Conservation (phyloP, 192 early-diverging fungal species). For the Gonapodya prolifera region DNA sequence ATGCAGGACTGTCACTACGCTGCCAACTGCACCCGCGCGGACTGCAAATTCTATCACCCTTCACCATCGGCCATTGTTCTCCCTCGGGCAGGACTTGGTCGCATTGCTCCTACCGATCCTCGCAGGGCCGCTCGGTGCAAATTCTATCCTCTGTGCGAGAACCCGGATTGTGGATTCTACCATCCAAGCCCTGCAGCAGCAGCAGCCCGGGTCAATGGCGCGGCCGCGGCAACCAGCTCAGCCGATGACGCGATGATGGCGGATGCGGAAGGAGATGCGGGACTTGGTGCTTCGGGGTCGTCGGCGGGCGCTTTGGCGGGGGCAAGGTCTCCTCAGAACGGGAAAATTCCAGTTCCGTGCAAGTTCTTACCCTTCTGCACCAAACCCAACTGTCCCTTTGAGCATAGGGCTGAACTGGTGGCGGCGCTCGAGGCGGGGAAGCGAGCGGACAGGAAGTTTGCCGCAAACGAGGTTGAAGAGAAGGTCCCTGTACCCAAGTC, state of each 20-base stretch:
- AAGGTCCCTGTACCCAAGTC: background rate
- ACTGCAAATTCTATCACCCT: slow-evolving; percentile 25
- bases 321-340: background rate
- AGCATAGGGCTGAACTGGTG: slow-evolving; percentile 8
- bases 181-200: slow-evolving; percentile 2
- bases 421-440: background rate
- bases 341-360: slow-evolving; percentile 13
- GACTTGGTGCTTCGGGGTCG: background rate
- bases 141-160: background rate
- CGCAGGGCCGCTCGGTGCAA: background rate
- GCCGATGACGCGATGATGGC: background rate
- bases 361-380: slow-evolving; percentile 20
- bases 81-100: background rate
- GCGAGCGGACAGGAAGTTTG: slow-evolving; percentile 10
- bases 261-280: background rate
- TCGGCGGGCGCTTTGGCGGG: background rate
- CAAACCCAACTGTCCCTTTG: slow-evolving; percentile 19
- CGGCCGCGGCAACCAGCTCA: too few species aligned
- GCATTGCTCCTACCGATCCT: background rate
- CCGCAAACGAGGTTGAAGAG: slow-evolving; percentile 14
- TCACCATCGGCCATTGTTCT: slow-evolving; percentile 19
- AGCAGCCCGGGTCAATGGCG: background rate
- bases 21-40: slow-evolving; percentile 18
- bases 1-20: slow-evolving; percentile 18
- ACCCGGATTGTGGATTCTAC: slow-evolving; percentile 7